Conservation (phyloP, 1,284 basidiomycete species). For the Fomitopsis schrenkii region DNA sequence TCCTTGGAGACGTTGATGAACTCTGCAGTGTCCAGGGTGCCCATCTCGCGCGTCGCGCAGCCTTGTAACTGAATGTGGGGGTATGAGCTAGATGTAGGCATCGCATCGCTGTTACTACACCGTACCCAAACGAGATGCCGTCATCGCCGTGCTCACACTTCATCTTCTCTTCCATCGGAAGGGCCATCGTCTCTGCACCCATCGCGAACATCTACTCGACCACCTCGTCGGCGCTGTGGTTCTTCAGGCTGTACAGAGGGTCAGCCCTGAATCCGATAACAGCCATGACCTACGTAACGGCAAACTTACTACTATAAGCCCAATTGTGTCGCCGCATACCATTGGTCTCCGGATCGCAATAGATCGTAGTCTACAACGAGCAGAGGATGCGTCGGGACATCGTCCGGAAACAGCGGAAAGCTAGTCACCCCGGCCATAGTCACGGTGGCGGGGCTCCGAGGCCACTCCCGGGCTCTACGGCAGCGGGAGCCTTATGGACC, state of each 20-base stretch:
- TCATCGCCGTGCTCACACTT: slow-evolving; percentile 34
- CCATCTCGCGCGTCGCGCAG: slow-evolving; percentile 30
- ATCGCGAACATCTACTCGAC: slow-evolving; percentile 33
- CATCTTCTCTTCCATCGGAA: slow-evolving; percentile 21
- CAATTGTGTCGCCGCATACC: slow-evolving; percentile 28
- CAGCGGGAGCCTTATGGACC: background rate
- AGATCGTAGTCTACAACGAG: slow-evolving; percentile 31
- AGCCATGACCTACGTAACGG: too few relatives aligned
- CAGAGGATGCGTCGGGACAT: slow-evolving; percentile 31
- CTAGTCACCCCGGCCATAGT: slow-evolving; percentile 3
- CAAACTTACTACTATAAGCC: slow-evolving; percentile 31
- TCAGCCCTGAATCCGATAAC: background rate
- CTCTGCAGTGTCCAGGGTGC: slow-evolving; percentile 29
- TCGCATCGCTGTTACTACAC: background rate
- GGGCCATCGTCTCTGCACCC: slow-evolving; percentile 32
- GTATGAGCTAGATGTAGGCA: background rate
- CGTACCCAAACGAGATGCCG: slow-evolving; percentile 31
- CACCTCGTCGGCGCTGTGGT: slow-evolving; percentile 31
- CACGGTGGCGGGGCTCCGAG: background rate
- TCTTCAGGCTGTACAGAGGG: slow-evolving; percentile 24
- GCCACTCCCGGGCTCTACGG: background rate
- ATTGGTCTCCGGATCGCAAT: slow-evolving; percentile 22
- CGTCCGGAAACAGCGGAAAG: slow-evolving; percentile 30
- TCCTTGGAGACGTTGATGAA: slow-evolving; percentile 32
- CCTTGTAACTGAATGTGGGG: slow-evolving; percentile 26